Base-by-base conservation (phyloP, 2,329 filamentous ascomycete species). In the Immersiporthe knoxdaviesiana region DNA sequence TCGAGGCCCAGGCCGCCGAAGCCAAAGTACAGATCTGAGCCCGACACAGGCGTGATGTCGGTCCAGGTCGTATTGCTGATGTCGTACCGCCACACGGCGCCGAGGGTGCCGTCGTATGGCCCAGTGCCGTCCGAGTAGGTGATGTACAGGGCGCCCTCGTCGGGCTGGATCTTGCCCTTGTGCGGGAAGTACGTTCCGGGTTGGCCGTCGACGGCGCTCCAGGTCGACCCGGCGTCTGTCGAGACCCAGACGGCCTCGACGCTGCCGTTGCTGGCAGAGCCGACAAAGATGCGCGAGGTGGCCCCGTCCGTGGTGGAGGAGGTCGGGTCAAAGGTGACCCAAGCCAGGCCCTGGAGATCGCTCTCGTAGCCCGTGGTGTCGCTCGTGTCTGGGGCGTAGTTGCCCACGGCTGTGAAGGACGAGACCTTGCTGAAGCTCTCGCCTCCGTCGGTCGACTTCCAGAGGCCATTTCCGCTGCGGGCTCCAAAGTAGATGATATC, bases 401-500 rank as follows among this genome's bases (percentile, higher is more conserved):
- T 84, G 37, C 87, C 87, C 4, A 82, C 79, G 68, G 82, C 84
- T 14, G 80, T 84, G 75, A 87, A 87, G 0, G 81, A 80, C 0
- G 80, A 77, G 3, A 89, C 86, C 70, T 87, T 85, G 32, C 76
- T 73, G 75, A 86, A 89, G 14, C 82, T 85, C 35, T 75, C 81
- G n/a, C 86, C 87, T 16, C 81, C 83, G 71, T 89, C 84, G 4
- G 82, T 85, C 67, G 84, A 87, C 76, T 85, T 87, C 82, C 84
- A 89, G 2, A 89, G 78, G 2, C 87, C 87, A 44, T 88, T 83
- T 7, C 86, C 87, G 69, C 84, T 88, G 58, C 87, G 81, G 1
- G 87, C 85, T 2, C 87, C 87, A 68, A 88, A 87, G 74, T 86
- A 88, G 32, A 89, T 74, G 69, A 88, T 84, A 37, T 85, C 81